Evolutionary conservation across 441 rosid genomes (phyloP).

Genomic region (Populus tomentosa): DNA sequence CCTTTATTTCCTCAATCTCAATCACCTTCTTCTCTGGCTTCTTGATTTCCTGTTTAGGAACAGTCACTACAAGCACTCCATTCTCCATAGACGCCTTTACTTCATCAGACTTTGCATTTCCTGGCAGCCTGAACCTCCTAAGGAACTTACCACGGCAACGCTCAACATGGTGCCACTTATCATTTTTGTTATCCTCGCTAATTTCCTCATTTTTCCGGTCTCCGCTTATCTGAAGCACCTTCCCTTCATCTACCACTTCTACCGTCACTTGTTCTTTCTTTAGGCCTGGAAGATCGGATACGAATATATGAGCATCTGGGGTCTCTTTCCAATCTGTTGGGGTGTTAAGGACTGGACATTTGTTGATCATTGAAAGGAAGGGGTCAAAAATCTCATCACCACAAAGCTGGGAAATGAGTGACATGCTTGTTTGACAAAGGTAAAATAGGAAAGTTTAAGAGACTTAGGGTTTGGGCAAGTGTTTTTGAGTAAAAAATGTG

Average conservation of each 20-base stretch:
- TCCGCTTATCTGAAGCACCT: slow-evolving; percentile 39
- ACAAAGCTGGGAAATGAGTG: slow-evolving; percentile 28
- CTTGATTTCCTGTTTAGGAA: slow-evolving; percentile 39
- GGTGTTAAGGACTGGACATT: slow-evolving; percentile 46
- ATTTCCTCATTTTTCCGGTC: slow-evolving; percentile 26
- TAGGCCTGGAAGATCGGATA: slow-evolving; percentile 47
- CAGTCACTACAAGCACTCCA: slow-evolving; percentile 45
- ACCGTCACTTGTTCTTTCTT: slow-evolving; percentile 49
- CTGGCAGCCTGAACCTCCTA: slow-evolving; percentile 45
- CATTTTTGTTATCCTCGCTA: slow-evolving; percentile 15
- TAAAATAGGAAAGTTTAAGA: not conserved
- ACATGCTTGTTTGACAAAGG: slow-evolving; percentile 6
- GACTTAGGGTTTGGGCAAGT: not conserved
- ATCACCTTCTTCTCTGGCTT: slow-evolving; percentile 39
- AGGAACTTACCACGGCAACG: slow-evolving; percentile 43
- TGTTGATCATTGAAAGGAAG: slow-evolving; percentile 40
- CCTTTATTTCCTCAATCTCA: slow-evolving; percentile 25
- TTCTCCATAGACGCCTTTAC: slow-evolving; percentile 47
- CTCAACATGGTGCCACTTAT: slow-evolving; percentile 45
- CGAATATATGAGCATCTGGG: slow-evolving; percentile 40
- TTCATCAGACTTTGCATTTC: slow-evolving; percentile 35
- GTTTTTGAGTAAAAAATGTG: not conserved
- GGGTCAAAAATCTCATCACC: slow-evolving; percentile 39
- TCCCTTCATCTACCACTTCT: slow-evolving; percentile 33
- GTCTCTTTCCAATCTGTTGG: slow-evolving; percentile 66